Evolutionary conservation across 169 alveolate genomes (phyloP).

Genomic region (Eimeria praecox): DNA sequence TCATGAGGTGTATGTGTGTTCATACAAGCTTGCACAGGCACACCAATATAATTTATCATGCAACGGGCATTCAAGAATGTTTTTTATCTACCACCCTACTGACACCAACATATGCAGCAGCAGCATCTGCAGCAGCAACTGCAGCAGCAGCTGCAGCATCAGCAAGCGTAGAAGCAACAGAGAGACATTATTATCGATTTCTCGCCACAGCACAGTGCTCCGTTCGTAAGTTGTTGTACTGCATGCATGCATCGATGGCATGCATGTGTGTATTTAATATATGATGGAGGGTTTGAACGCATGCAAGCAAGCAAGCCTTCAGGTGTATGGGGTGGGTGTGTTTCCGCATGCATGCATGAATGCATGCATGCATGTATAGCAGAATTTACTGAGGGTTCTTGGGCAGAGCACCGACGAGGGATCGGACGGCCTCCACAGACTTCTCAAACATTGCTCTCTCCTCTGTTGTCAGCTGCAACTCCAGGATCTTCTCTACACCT

Average conservation of each 20-base stretch:
- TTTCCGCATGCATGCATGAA: slow-evolving; percentile 11
- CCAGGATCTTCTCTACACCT: slow-evolving; percentile 88
- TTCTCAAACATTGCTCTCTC: slow-evolving; percentile 67
- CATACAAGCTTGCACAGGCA: not conserved
- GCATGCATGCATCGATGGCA: not conserved
- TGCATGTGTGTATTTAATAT: not conserved
- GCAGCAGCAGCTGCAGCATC: not conserved
- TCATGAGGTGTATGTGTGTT: not conserved
- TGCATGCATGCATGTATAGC: not conserved
- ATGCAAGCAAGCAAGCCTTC: not conserved
- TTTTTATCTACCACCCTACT: no score
- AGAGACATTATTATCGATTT: not conserved
- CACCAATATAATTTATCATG: no score
- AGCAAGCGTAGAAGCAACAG: not conserved
- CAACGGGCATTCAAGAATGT: no score
- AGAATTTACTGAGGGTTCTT: slow-evolving; percentile 41
- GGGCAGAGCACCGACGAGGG: slow-evolving; percentile 63
- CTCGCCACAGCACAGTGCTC: not conserved
- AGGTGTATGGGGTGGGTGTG: no score
- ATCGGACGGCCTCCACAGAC: slow-evolving; percentile 74
- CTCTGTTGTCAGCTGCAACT: slow-evolving; percentile 84
- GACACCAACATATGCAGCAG: no score
- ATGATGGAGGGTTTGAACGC: not conserved
- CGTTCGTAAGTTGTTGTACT: not conserved
- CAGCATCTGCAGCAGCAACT: no score